A percentile compares a stretch with the other conserved stretches of the same genome.
Conservation (phyloP, 768 basidiomycete species). For the Hebeloma cylindrosporum region DNA sequence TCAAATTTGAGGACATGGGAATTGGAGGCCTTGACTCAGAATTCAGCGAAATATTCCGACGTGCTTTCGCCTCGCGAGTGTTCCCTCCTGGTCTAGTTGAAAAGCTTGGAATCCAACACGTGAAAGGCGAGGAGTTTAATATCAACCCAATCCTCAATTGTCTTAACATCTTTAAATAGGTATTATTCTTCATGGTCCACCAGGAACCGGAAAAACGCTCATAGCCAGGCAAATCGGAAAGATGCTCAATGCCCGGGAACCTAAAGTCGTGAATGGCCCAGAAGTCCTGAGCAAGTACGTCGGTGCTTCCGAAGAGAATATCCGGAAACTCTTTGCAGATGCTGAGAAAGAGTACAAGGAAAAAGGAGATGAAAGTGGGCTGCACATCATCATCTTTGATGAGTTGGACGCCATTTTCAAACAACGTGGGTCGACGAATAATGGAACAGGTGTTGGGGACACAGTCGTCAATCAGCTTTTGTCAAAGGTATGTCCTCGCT, state of each 20-base stretch:
- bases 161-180: slow-evolving; percentile 41
- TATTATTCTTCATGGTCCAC: slow-evolving; percentile 93
- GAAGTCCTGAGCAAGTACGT: slow-evolving; percentile 98
- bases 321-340: slow-evolving; percentile 96
- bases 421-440: slow-evolving; percentile 90
- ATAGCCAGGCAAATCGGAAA: slow-evolving; percentile 99
- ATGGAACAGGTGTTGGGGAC: slow-evolving; percentile 97
- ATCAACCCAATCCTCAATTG: background rate
- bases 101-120: slow-evolving; percentile 96
- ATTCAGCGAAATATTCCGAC: slow-evolving; percentile 95
- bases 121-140: slow-evolving; percentile 82
- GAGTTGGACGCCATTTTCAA: slow-evolving; percentile 99
- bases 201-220: slow-evolving; percentile 97
- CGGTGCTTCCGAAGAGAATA: slow-evolving; percentile 96
- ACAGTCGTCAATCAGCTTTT: slow-evolving; percentile 98
- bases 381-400: slow-evolving; percentile 99
- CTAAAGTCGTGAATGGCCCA: slow-evolving; percentile 97
- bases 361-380: slow-evolving; percentile 93
- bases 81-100: slow-evolving; percentile 97
- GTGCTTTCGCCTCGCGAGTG: slow-evolving; percentile 97
- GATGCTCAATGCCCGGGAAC: slow-evolving; percentile 97
- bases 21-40: slow-evolving; percentile 97
- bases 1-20: slow-evolving; percentile 99
- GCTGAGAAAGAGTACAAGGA: slow-evolving; percentile 99
- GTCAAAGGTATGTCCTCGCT: slow-evolving; percentile 65